Conservation (phyloP, 176 grass and related monocot genomes). For the Calamus simplicifolius region DNA sequence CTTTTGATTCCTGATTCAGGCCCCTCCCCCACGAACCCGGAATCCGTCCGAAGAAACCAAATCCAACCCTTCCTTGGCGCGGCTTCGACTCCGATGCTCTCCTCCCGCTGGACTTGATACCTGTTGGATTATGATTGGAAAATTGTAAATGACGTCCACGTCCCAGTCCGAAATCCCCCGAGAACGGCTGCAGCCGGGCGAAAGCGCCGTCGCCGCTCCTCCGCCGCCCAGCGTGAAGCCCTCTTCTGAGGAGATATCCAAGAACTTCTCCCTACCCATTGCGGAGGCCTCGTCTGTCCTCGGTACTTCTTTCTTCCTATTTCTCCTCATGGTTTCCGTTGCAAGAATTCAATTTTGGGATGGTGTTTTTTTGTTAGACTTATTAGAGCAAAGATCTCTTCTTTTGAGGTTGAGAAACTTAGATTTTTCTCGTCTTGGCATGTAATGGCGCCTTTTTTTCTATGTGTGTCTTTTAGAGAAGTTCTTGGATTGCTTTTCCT, state of each 20-base stretch:
- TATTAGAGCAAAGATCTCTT: neutral
- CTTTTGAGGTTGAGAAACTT: too few species aligned
- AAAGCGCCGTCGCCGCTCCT: neutral
- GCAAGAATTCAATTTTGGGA: neutral
- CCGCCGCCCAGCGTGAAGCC: constrained; percentile 39
- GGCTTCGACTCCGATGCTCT: too few species aligned
- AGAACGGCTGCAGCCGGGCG: neutral
- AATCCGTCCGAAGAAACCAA: too few species aligned
- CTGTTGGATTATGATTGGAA: neutral
- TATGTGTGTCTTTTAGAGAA: too few species aligned
- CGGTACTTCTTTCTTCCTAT: constrained; percentile 20
- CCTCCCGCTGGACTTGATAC: neutral
- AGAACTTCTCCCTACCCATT: constrained; percentile 85
- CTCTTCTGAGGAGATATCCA: constrained; percentile 84
- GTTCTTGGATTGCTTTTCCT: too few species aligned
- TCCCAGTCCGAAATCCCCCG: neutral
- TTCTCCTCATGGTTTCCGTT: neutral
- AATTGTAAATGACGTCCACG: neutral
- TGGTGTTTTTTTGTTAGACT: neutral
- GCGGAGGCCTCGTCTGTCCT: constrained; percentile 77
- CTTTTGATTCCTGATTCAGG: too few species aligned
- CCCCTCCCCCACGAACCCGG: too few species aligned
- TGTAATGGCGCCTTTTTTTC: too few species aligned
- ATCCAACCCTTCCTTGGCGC: too few species aligned
- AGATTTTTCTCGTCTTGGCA: too few species aligned